Evolutionary conservation across 2,329 filamentous ascomycete species (phyloP).

Genomic region (Aspergillus sp.): DNA sequence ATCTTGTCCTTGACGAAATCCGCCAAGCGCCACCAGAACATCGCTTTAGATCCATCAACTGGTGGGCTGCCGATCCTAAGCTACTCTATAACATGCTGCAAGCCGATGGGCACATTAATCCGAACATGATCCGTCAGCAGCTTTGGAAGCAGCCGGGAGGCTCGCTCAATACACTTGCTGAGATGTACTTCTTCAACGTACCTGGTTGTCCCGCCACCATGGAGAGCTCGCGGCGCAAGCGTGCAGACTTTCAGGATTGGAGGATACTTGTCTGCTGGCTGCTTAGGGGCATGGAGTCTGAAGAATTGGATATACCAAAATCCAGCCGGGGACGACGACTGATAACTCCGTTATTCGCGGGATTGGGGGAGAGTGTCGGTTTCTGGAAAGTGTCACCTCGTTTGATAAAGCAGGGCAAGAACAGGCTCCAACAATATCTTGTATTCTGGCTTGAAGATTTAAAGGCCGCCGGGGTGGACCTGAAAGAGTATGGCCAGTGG

Average conservation of each 20-base stretch:
- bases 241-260: background rate
- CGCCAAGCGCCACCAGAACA: background rate
- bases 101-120: background rate
- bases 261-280: background rate
- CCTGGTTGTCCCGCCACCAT: background rate
- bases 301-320: background rate
- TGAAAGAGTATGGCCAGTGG: background rate
- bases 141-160: background rate
- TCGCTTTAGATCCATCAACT: background rate
- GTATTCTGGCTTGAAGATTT: background rate
- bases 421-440: background rate
- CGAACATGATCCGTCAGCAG: background rate
- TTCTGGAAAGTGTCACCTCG: background rate
- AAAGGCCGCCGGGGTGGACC: background rate
- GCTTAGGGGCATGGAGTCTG: background rate
- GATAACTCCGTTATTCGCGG: background rate
- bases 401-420: background rate
- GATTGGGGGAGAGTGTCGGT: fast-evolving
- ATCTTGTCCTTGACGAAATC: background rate
- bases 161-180: background rate
- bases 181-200: background rate
- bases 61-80: background rate
- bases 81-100: background rate
- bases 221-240: fast-evolving
- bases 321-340: too few species aligned